Conservation (phyloP, 2,329 filamentous ascomycete species). For the Rhynchosporium secalis region DNA sequence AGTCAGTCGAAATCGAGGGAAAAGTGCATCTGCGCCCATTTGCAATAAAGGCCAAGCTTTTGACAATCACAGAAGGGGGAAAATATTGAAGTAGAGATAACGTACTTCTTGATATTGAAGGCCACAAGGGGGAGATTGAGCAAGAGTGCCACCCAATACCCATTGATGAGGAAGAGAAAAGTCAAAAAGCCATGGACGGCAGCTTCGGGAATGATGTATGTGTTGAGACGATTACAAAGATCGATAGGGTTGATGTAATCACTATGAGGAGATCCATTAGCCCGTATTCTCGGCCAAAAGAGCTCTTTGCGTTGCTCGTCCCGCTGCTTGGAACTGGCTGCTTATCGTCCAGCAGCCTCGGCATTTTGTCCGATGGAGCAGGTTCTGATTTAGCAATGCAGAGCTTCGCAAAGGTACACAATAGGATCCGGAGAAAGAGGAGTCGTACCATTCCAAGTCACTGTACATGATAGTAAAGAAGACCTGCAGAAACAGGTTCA, state of each 20-base stretch:
- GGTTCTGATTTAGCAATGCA: not conserved
- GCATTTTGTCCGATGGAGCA: not conserved
- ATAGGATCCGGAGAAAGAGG: not conserved
- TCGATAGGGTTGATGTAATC: slow-evolving; percentile 99
- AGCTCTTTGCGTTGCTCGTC: not conserved
- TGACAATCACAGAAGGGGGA: too few relatives aligned
- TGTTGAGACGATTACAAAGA: slow-evolving; percentile 99
- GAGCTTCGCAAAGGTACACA: not conserved
- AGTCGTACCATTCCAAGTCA: slow-evolving; percentile 94
- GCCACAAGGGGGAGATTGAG: slow-evolving; percentile 89
- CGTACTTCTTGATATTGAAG: slow-evolving; percentile 98
- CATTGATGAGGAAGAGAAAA: slow-evolving; percentile 94
- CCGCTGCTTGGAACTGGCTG: not conserved
- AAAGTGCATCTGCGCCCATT: not conserved
- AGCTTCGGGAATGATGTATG: slow-evolving; percentile 98
- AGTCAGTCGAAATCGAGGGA: slow-evolving; percentile 39
- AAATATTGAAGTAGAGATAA: slow-evolving; percentile 31
- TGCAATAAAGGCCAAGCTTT: not conserved
- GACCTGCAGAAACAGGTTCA: slow-evolving; percentile 99
- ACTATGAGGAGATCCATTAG: slow-evolving; percentile 51
- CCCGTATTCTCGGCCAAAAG: slow-evolving; percentile 14
- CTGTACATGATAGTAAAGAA: slow-evolving; percentile 99
- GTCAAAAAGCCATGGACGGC: slow-evolving; percentile 96
- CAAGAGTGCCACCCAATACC: slow-evolving; percentile 92
- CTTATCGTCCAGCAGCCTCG: slow-evolving; percentile 12